Evolutionary conservation across 768 basidiomycete genomes (phyloP), one percentile per base, ranked within the genome.

Genomic region (Pleurotus cornucopiae): DNA sequence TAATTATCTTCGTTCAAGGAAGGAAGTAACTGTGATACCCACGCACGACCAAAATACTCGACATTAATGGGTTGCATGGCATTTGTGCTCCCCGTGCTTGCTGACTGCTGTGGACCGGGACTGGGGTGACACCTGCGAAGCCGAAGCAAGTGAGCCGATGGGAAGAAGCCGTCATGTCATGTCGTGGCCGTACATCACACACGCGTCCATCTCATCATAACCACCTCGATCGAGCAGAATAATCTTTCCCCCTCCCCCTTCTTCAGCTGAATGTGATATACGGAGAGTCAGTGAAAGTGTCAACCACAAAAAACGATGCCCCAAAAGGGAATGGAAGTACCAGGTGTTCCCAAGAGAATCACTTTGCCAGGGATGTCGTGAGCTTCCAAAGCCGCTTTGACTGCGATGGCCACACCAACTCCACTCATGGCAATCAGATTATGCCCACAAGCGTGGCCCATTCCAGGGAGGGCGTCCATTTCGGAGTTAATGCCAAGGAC

Each of bases 381-480:
- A 52, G 78, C 73, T 68, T 83, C 72, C 58, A 92, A 66, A 23
- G 86, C 89, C 51, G 82, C 77, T 66, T 85, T 86, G 52, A 91
- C 76, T 34, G 87, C 87, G 54, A 93, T 68, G 26, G 89, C 89
- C 44, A 85, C 73, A 38, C 85, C 91, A 34, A 89, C 82, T 40
- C 89, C 90, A 60, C 83, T 82, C 62, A 86, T 80, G 46, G 90
- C 90, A 61, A 91, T 91, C 59, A 93, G 76, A 67, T 92, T 91
- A 69, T 93, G 90, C 0, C 90, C 90, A 64, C 90, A 92, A 0
- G 81, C 88, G 66, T 84, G 75, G 68, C 84, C 70, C 73, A 88
- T 72, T 6, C 80, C 77, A 38, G 68, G 71, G 18, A 85, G 70
- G 7, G 83, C 83, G 64, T 85, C 83, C 87, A 89, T 89, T 70